phyloP scores from a whole-genome alignment of 2,329 filamentous ascomycete genomes.

The Botryotinia globosa region DNA sequence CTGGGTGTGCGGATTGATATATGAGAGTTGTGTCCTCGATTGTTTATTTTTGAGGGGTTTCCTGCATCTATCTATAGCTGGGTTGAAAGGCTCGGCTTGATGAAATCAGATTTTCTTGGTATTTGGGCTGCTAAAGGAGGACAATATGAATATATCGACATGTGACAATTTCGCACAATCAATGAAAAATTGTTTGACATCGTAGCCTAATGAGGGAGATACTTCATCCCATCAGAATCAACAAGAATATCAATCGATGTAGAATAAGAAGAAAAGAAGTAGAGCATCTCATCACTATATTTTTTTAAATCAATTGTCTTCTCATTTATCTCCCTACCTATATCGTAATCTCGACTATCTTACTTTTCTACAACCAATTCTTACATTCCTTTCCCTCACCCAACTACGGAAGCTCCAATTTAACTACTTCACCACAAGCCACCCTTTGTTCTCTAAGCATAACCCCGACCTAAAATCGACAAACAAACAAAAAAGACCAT shows the following conservation, averaged over 20 bases:
- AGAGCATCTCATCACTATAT: neutral
- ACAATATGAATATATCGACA: neutral
- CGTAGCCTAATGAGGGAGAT: neutral
- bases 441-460: neutral
- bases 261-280: neutral
- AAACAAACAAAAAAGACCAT: neutral
- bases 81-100: neutral
- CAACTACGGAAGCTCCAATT: neutral
- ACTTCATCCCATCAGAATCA: neutral
- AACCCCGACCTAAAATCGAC: neutral
- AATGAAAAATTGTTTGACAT: neutral
- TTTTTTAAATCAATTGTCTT: neutral
- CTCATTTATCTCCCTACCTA: neutral
- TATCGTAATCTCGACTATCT: neutral
- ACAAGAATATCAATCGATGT: neutral
- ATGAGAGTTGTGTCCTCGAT: neutral
- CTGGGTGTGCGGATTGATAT: neutral
- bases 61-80: neutral
- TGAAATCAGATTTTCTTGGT: neutral
- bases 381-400: neutral
- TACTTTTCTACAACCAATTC: neutral
- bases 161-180: neutral
- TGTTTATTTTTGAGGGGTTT: rapidly evolving
- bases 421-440: neutral
- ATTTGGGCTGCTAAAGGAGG: neutral